Evolutionary conservation across 805 yeast genomes (phyloP).

Genomic region (Candida sakaeoensis): DNA sequence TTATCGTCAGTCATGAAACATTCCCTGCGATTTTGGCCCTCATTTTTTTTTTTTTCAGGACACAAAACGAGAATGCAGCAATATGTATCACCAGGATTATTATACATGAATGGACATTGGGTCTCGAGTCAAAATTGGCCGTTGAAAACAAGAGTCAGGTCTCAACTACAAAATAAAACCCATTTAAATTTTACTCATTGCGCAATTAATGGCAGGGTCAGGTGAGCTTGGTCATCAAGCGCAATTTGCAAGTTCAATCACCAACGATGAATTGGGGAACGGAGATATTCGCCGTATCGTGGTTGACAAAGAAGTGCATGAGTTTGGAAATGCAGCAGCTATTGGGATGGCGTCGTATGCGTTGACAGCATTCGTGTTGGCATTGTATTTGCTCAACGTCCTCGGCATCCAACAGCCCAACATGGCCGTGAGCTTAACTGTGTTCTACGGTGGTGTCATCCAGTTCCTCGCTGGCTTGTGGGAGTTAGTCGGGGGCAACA

Average conservation of each 20-base stretch:
- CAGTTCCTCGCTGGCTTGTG: constrained; percentile 64
- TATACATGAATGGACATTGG: background rate
- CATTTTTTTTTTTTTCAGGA: background rate
- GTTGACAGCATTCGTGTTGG: constrained; percentile 56
- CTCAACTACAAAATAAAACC: too few relatives aligned
- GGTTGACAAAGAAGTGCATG: too few relatives aligned
- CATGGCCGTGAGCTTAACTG: constrained; percentile 52
- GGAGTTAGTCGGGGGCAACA: constrained; percentile 55
- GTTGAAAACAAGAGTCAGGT: background rate
- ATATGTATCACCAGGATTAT: background rate
- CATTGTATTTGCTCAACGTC: constrained; percentile 53
- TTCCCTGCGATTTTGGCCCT: background rate
- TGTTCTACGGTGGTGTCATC: constrained; percentile 59
- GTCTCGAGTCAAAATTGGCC: background rate
- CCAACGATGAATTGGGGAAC: background rate
- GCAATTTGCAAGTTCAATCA: background rate
- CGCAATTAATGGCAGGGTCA: too few relatives aligned
- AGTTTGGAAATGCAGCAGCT: constrained; percentile 63
- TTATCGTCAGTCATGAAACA: constrained; percentile 3
- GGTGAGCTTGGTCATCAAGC: too few relatives aligned
- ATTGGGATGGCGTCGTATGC: constrained; percentile 60
- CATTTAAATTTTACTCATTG: too few relatives aligned
- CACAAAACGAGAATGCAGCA: background rate
- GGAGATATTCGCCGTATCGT: too few relatives aligned
- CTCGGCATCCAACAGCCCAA: constrained; percentile 49